A percentile compares a stretch with the other conserved stretches of the same genome.
phyloP scores from a whole-genome alignment of 345 rosid genomes.

The Euclidium syriacum region DNA sequence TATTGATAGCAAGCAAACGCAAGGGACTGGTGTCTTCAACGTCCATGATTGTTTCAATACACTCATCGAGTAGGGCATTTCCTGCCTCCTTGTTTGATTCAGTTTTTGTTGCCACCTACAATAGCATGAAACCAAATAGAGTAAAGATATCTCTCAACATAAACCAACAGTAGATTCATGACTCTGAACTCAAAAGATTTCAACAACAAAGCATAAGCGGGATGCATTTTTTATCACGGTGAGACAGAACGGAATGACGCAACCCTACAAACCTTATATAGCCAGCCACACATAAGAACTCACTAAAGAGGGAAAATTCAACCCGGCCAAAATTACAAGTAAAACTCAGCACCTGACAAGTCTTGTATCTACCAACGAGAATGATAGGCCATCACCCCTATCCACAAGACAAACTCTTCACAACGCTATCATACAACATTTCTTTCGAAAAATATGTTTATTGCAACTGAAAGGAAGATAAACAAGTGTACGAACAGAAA shows the following conservation, averaged over 20 bases:
- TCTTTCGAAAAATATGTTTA: not conserved
- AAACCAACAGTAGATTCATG: constrained; percentile 13
- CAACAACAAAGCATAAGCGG: not conserved
- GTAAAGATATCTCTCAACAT: constrained; percentile 3
- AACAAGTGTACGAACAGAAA: no score
- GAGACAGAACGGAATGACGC: not conserved
- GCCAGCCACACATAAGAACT: not conserved
- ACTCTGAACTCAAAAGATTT: not conserved
- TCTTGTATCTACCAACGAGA: constrained; percentile 4
- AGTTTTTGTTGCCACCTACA: constrained; percentile 97
- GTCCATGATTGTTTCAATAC: constrained; percentile 97
- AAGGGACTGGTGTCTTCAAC: constrained; percentile 92
- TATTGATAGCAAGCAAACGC: constrained; percentile 98
- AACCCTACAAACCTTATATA: constrained; percentile 6
- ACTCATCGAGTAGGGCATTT: constrained; percentile 93
- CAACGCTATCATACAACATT: not conserved
- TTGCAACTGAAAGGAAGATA: constrained; percentile 1
- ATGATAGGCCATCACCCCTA: not conserved
- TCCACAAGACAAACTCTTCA: not conserved
- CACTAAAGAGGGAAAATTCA: not conserved
- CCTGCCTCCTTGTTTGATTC: constrained; percentile 99
- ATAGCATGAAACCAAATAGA: constrained; percentile 21
- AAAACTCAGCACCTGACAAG: not conserved
- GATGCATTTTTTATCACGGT: not conserved
- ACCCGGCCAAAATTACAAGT: not conserved